Evolutionary conservation across 768 basidiomycete genomes (phyloP).

Genomic region (Russula emetica): DNA sequence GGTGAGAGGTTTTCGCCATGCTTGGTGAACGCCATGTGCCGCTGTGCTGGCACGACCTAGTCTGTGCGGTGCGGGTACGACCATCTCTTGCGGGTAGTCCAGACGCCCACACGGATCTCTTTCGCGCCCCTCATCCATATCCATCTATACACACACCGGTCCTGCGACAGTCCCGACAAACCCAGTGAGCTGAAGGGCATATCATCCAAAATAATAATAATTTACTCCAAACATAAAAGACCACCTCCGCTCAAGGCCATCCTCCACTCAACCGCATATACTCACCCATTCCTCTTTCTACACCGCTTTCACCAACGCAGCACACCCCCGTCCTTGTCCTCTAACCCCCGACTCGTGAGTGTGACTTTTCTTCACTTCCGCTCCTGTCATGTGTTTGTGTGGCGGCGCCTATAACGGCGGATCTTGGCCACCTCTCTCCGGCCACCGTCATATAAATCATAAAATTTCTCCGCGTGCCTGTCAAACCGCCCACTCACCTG

Average conservation of each 20-base stretch:
- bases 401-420: slow-evolving; percentile 12
- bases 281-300: not conserved
- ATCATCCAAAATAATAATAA: not conserved
- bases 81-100: not conserved
- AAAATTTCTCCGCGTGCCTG: slow-evolving; percentile 9
- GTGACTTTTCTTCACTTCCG: not conserved
- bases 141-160: not conserved
- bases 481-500: slow-evolving; percentile 2
- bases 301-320: not conserved
- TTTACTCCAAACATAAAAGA: slow-evolving; percentile 16
- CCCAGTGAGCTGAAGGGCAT: no score
- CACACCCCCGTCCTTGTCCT: not conserved
- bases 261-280: not conserved
- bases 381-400: slow-evolving; percentile 9
- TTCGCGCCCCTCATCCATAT: not conserved
- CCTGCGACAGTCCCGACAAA: not conserved
- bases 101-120: not conserved
- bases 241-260: not conserved
- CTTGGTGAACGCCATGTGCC: not conserved
- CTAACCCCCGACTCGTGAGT: slow-evolving; percentile 8
- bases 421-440: slow-evolving; percentile 17
- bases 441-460: not conserved
- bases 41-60: slow-evolving; percentile 15
- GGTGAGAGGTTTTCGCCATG: slow-evolving; percentile 18
- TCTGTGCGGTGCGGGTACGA: not conserved